Evolutionary conservation across 2,329 filamentous ascomycete genomes (phyloP), one percentile per base, ranked within the genome.

Genomic region (Macroventuria anomochaeta): DNA sequence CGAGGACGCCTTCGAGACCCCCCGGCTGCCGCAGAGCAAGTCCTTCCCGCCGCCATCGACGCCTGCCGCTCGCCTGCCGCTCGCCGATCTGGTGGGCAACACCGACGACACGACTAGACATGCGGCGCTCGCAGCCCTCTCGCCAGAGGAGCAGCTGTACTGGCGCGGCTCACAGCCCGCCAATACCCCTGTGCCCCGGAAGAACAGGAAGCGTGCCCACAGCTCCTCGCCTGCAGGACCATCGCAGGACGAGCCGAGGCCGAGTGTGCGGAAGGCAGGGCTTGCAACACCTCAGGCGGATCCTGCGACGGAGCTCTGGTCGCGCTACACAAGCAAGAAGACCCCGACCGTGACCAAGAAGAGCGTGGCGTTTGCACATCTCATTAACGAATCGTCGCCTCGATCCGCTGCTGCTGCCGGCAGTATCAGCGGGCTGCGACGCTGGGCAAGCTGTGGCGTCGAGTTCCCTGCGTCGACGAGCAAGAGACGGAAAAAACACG

Each of bases 21-120:
- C 72, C 3, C 69, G 67, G 25, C 55, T 65, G 10, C 62, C 59
- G 3, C 65, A 65, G 18, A 62, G 57, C 4, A 67, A 57, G 41
- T 64, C 63, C 34, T 69, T 62, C 41, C 71, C 75, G 23, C 76
- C 76, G 13, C 85, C 85, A 2, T 84, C 83, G 33, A 87, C 85
- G 12, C 84, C 85, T 2, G 81, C 80, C 20, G 81, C 84, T 36
- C 76, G 83, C 49, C 78, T 87, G 32, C 83, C 84, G 20, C 73
- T 87, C 11, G 83, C 83, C 26, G 84, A 87, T 57, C 74, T 87
- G 26, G 83, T 87, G 38, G 83, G 83, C 57, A 85, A 85, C 65
- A 79, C 80, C 40, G 84, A 87, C 67, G 83, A 85, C 63, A 78
- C 78, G 8, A 76, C 79, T 31, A 80, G 77, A 60, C 76, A 77